A percentile compares a stretch with the other conserved stretches of the same genome.
Evolutionary conservation across 2,329 filamentous ascomycete species (phyloP).

Genomic region (Laburnicola sp.): DNA sequence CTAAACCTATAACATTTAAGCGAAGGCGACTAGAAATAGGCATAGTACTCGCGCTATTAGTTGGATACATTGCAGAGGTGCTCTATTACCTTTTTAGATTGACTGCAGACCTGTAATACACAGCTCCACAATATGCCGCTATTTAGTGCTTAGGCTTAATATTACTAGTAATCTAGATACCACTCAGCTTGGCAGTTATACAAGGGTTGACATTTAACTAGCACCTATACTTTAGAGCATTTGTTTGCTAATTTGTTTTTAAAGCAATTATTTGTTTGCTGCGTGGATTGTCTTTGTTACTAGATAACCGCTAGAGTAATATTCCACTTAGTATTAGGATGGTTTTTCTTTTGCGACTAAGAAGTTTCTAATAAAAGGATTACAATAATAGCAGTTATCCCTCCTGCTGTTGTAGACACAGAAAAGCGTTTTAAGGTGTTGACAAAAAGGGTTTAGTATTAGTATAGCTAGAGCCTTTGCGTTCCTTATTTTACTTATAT

Average conservation of each 20-base stretch:
- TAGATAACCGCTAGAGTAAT: slow-evolving; percentile 19
- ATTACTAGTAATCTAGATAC: slow-evolving; percentile 32
- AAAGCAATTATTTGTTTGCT: slow-evolving; percentile 37
- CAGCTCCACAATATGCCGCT: slow-evolving; percentile 37
- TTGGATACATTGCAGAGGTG: slow-evolving; percentile 35
- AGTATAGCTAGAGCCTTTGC: slow-evolving; percentile 25
- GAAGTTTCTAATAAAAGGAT: no score
- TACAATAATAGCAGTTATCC: no score
- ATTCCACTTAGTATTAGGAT: slow-evolving; percentile 29
- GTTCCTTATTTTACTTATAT: slow-evolving; percentile 32
- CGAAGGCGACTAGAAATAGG: slow-evolving; percentile 26
- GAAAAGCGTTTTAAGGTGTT: no score
- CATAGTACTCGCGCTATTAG: slow-evolving; percentile 19
- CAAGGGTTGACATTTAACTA: slow-evolving; percentile 30
- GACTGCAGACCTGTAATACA: slow-evolving; percentile 33
- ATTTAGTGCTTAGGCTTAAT: slow-evolving; percentile 41
- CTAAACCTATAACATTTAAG: slow-evolving; percentile 27
- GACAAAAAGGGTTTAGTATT: slow-evolving; percentile 6
- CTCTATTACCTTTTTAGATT: slow-evolving; percentile 40
- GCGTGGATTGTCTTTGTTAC: slow-evolving; percentile 21
- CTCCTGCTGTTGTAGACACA: no score
- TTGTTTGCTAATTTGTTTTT: slow-evolving; percentile 36
- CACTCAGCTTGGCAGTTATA: slow-evolving; percentile 29
- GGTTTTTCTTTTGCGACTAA: neutral
- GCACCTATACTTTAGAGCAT: slow-evolving; percentile 42